phyloP scores from a whole-genome alignment of 257 asterid genomes.

The Coffea canephora region DNA sequence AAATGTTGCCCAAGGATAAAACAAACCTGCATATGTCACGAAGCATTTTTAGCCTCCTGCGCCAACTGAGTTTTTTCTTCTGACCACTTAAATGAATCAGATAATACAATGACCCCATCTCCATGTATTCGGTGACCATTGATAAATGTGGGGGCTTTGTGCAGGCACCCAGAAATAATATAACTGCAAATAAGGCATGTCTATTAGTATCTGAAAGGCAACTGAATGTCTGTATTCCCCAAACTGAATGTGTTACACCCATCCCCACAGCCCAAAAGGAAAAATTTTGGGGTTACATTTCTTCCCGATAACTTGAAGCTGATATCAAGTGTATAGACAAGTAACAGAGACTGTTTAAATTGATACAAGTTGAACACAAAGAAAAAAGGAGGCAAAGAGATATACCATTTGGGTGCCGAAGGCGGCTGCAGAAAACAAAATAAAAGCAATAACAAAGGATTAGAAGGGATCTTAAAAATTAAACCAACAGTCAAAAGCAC shows the following conservation, averaged over 20 bases:
- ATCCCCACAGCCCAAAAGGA: not conserved
- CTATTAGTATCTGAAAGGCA: not conserved
- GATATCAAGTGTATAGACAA: not conserved
- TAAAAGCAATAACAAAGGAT: constrained; percentile 26
- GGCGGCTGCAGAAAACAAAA: constrained; percentile 71
- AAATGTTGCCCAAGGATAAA: constrained; percentile 7
- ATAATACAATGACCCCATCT: constrained; percentile 89
- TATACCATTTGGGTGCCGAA: constrained; percentile 97
- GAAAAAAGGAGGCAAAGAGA: constrained; percentile 30
- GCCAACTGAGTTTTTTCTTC: constrained; percentile 87
- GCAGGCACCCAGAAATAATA: constrained; percentile 96
- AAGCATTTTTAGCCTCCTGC: constrained; percentile 85
- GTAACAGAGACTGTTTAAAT: constrained; percentile 6
- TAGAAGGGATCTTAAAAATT: constrained; percentile 28
- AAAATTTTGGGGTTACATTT: not conserved
- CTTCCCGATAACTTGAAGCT: not conserved
- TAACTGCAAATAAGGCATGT: constrained; percentile 51
- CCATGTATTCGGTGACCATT: constrained; percentile 96
- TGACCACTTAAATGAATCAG: constrained; percentile 92
- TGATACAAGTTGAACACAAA: not conserved
- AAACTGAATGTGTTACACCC: not conserved
- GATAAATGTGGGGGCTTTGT: constrained; percentile 91
- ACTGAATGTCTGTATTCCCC: not conserved
- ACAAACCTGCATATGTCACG: constrained; percentile 98
- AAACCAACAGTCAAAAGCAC: constrained; percentile 13